These are phyloP conservation scores for Lithocarpus polystachyus DNA, from an alignment of 306 rosid species.

Conservation along the genomic window DNA sequence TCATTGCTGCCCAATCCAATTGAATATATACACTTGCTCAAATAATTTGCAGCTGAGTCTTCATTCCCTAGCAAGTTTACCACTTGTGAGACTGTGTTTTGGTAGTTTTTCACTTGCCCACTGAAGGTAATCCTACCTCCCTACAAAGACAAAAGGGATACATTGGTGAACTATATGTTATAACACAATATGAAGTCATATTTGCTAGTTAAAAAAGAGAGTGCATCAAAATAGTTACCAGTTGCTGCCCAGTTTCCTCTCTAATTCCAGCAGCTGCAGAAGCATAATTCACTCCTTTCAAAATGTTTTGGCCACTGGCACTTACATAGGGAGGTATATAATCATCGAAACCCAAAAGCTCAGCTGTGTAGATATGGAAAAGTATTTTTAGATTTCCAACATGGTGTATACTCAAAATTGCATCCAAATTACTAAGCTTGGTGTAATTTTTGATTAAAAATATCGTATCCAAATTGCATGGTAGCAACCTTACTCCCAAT, in stretches of 20 bases:
- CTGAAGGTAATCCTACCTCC: constrained; percentile 80
- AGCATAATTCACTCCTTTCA: constrained; percentile 83
- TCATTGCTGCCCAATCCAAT: constrained; percentile 93
- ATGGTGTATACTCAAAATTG: neutral
- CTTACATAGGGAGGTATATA: constrained; percentile 62
- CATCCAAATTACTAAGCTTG: neutral
- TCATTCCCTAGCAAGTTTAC: constrained; percentile 59
- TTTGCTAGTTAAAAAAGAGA: neutral
- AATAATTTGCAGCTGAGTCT: constrained; percentile 51
- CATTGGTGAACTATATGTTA: neutral
- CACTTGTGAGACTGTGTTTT: constrained; percentile 61
- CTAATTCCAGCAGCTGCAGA: constrained; percentile 98
- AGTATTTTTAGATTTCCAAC: neutral
- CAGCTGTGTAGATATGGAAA: constrained; percentile 42
- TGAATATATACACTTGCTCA: constrained; percentile 78
- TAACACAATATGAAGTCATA: neutral
- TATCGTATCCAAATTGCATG: too few species aligned
- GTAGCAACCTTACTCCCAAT: too few species aligned
- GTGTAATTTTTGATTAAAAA: neutral
- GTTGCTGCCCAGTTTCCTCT: constrained; percentile 89
- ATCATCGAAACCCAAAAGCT: constrained; percentile 70
- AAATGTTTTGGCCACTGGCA: constrained; percentile 61
- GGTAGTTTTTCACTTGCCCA: constrained; percentile 79
- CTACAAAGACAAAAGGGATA: constrained; percentile 32
- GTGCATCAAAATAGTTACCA: constrained; percentile 35